A percentile compares a stretch with the other conserved stretches of the same genome.
Conservation (phyloP, 1,139 yeast species). For the Keqinozyma sinolaborantium region DNA sequence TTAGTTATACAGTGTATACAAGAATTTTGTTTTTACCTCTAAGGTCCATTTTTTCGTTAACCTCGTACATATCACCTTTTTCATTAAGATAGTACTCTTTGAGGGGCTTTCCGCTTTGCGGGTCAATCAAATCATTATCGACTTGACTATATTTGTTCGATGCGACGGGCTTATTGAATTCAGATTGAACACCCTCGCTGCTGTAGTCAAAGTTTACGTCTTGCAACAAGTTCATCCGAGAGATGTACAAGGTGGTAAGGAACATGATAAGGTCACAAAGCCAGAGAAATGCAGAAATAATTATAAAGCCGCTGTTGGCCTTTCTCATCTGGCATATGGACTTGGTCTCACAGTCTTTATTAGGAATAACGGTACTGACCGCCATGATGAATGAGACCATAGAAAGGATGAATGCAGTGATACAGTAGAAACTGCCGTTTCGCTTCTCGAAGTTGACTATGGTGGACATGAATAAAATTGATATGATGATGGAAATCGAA, state of each 20-base stretch:
- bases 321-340: slow-evolving; percentile 30
- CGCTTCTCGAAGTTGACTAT: slow-evolving; percentile 37
- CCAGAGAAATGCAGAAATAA: slow-evolving; percentile 41
- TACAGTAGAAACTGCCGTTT: slow-evolving; percentile 43
- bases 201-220: slow-evolving; percentile 37
- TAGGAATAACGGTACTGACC: slow-evolving; percentile 23
- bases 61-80: slow-evolving; percentile 33
- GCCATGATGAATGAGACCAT: slow-evolving; percentile 31
- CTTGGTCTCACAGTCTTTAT: slow-evolving; percentile 15
- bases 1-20: slow-evolving; percentile 24
- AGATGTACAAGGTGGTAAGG: slow-evolving; percentile 39
- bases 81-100: slow-evolving; percentile 30
- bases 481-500: slow-evolving; percentile 28
- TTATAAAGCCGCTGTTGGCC: slow-evolving; percentile 36
- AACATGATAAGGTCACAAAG: slow-evolving; percentile 35
- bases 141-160: slow-evolving; percentile 3
- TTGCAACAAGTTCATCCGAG: slow-evolving; percentile 31
- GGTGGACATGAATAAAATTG: slow-evolving; percentile 32
- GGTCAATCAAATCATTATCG: slow-evolving; percentile 9
- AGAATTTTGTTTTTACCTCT: slow-evolving; percentile 28
- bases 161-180: slow-evolving; percentile 10
- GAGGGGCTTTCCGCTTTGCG: slow-evolving; percentile 16
- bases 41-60: slow-evolving; percentile 22
- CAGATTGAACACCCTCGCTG: slow-evolving; percentile 16
- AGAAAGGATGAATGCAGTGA: slow-evolving; percentile 29